phyloP scores from a whole-genome alignment of 495 filamentous ascomycete species.

The Stereocaulon alpinum region DNA sequence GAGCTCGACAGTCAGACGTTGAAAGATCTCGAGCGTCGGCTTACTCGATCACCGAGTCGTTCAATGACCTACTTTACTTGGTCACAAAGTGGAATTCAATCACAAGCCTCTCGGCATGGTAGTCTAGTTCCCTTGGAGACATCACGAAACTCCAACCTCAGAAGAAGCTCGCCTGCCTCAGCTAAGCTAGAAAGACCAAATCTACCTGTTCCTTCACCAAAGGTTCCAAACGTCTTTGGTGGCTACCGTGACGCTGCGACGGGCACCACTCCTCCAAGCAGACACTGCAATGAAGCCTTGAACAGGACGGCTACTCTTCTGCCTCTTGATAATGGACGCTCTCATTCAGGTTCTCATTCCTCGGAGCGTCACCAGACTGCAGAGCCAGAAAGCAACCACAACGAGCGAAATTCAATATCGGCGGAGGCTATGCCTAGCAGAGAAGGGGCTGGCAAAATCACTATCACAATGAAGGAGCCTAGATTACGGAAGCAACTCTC shows the following conservation, averaged over 20 bases:
- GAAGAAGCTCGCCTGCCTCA: background rate
- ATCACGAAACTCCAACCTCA: background rate
- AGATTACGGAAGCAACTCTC: background rate
- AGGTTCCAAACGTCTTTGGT: background rate
- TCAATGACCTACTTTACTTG: conserved; percentile 21
- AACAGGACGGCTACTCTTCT: background rate
- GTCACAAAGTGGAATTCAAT: conserved; percentile 13
- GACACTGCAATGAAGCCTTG: background rate
- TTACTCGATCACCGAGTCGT: conserved; percentile 6
- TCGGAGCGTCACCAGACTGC: background rate
- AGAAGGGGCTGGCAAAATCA: background rate
- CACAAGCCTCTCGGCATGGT: background rate
- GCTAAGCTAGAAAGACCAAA: background rate
- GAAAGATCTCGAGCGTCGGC: background rate
- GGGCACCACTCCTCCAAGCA: background rate
- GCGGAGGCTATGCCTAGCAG: background rate
- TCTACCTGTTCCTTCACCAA: background rate
- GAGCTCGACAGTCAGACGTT: background rate
- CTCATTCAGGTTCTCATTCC: too few relatives aligned
- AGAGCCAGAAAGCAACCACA: background rate
- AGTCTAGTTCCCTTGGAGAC: background rate
- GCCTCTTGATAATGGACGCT: background rate
- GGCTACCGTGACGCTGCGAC: conserved; percentile 1
- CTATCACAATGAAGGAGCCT: background rate
- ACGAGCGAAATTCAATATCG: too few relatives aligned